phyloP scores from a whole-genome alignment of 2,329 filamentous ascomycete genomes.

The Calonectria leucothoes region DNA sequence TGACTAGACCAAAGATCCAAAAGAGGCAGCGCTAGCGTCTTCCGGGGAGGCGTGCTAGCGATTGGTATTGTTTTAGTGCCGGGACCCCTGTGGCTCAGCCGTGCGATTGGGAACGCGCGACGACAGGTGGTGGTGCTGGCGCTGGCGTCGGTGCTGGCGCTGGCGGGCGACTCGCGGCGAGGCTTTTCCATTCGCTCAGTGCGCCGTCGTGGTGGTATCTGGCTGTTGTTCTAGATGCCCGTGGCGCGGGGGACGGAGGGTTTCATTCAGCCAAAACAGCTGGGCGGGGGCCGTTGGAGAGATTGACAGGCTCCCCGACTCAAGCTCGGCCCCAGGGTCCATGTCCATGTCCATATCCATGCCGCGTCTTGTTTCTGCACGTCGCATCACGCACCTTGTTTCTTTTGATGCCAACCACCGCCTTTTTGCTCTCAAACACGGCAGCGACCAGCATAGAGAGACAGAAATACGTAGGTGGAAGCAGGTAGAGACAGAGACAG shows the following conservation, averaged over 20 bases:
- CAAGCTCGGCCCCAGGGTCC: background rate
- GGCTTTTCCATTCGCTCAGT: background rate
- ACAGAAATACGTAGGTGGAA: no score
- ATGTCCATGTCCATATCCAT: background rate
- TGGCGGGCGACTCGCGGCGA: background rate
- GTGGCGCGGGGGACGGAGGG: background rate
- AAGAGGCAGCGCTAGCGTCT: background rate
- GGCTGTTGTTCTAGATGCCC: background rate
- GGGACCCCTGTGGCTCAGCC: constrained; percentile 4
- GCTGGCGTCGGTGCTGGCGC: background rate
- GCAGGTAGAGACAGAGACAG: no score
- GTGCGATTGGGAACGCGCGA: background rate
- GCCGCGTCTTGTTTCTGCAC: background rate
- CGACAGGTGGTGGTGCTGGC: background rate
- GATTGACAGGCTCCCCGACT: background rate
- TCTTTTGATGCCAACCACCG: background rate
- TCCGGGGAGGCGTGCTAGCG: no score
- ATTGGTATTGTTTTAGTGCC: background rate
- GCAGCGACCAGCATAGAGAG: background rate
- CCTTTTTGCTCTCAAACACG: background rate
- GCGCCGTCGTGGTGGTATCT: no score
- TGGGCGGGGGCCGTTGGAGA: background rate
- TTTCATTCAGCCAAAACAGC: background rate
- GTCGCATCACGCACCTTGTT: background rate
- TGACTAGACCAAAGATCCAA: background rate